A percentile compares a stretch with the other conserved stretches of the same genome.
Evolutionary conservation across 2,329 filamentous ascomycete genomes (phyloP).

Genomic region (Neofusicoccum umdonicola): DNA sequence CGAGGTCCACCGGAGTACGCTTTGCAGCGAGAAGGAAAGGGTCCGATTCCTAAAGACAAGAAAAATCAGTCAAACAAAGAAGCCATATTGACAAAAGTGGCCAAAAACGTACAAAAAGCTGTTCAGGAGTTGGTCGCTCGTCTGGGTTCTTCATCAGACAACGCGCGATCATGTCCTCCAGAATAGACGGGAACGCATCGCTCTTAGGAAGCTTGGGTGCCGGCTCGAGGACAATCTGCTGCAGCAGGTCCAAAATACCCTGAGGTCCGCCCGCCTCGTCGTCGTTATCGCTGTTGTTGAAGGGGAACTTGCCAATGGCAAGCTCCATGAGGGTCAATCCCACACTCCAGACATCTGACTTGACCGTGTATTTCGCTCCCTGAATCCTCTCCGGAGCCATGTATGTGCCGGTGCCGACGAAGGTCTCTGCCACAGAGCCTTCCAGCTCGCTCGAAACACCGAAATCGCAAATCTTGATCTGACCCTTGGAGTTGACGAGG

Average conservation of each 20-base stretch:
- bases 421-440: conserved; percentile 97
- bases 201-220: conserved; percentile 93
- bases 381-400: conserved; percentile 99
- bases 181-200: conserved; percentile 90
- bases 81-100: background rate
- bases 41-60: conserved; percentile 69
- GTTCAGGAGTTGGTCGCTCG: conserved; percentile 84
- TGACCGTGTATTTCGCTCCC: conserved; percentile 94
- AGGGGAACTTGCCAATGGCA: conserved; percentile 95
- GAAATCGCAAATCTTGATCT: conserved; percentile 98
- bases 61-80: conserved; percentile 21
- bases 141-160: conserved; percentile 89
- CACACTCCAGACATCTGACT: conserved; percentile 98
- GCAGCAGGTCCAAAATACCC: conserved; percentile 90
- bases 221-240: conserved; percentile 96
- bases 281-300: conserved; percentile 77
- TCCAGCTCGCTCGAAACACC: conserved; percentile 97
- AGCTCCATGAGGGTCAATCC: conserved; percentile 94
- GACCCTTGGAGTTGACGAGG: conserved; percentile 86
- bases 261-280: conserved; percentile 71
- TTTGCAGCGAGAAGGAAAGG: conserved; percentile 95
- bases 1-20: conserved; percentile 88
- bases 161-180: conserved; percentile 96
- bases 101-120: conserved; percentile 72
- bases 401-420: conserved; percentile 97